Evolutionary conservation across 441 rosid genomes (phyloP).

Genomic region (Breynia disticha): DNA sequence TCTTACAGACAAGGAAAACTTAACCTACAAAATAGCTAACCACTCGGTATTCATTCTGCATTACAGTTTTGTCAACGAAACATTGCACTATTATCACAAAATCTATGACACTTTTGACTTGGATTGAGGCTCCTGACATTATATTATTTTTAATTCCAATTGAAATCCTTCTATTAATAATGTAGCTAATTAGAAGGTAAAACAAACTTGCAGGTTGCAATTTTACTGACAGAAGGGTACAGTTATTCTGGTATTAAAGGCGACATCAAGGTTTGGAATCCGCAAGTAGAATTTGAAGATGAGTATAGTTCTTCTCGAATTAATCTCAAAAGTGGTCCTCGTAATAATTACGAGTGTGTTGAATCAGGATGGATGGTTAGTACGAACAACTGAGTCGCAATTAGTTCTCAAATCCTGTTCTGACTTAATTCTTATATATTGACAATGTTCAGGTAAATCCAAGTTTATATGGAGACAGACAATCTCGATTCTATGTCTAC

Average conservation of each 20-base stretch:
- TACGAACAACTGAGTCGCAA: not conserved
- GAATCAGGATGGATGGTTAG: slow-evolving; percentile 71
- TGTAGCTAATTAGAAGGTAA: not conserved
- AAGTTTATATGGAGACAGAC: slow-evolving; percentile 38
- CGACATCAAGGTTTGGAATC: slow-evolving; percentile 60
- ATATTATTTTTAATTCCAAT: not conserved
- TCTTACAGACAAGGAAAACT: too few relatives aligned
- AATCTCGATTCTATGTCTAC: slow-evolving; percentile 44
- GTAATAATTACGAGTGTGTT: slow-evolving; percentile 35
- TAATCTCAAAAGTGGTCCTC: slow-evolving; percentile 40
- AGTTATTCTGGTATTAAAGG: slow-evolving; percentile 48
- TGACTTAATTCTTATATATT: not conserved
- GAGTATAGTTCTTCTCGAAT: slow-evolving; percentile 48
- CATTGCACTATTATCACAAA: too few relatives aligned
- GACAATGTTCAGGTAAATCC: slow-evolving; percentile 53
- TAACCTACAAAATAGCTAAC: too few relatives aligned
- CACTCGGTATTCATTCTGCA: too few relatives aligned
- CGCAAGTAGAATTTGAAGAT: slow-evolving; percentile 38
- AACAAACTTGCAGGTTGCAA: slow-evolving; percentile 32
- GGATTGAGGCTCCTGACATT: too few relatives aligned
- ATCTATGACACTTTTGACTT: too few relatives aligned
- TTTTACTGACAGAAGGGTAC: slow-evolving; percentile 38
- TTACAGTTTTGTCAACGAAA: too few relatives aligned
- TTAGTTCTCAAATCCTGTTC: not conserved
- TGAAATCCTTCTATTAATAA: too few relatives aligned